phyloP scores from a whole-genome alignment of 371 early-diverging fungal species.

The Mucor irregularis region DNA sequence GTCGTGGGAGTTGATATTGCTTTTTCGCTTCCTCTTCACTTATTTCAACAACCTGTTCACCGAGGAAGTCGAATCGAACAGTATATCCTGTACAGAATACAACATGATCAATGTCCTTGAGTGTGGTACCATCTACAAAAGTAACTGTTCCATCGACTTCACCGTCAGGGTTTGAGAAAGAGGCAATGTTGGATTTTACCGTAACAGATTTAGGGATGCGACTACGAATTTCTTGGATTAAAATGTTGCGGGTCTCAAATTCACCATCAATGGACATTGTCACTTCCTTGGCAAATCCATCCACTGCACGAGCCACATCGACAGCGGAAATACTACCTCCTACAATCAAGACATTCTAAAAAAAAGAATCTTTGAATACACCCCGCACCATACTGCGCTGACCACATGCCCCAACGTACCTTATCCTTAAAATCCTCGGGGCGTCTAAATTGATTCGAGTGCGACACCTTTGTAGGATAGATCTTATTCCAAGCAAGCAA shows the following conservation, averaged over 20 bases:
- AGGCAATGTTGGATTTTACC: slow-evolving; percentile 19
- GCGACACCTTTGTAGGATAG: slow-evolving; percentile 28
- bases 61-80: slow-evolving; percentile 52
- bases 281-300: slow-evolving; percentile 26
- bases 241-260: slow-evolving; percentile 11
- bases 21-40: slow-evolving; percentile 5
- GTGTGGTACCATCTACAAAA: slow-evolving; percentile 60
- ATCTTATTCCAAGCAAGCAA: slow-evolving; percentile 27
- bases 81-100: slow-evolving; percentile 70
- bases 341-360: slow-evolving; percentile 39
- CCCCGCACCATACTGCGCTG: no score
- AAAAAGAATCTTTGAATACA: background rate
- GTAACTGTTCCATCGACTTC: slow-evolving; percentile 28
- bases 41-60: slow-evolving; percentile 20
- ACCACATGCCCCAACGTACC: slow-evolving; percentile 17
- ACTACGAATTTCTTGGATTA: slow-evolving; percentile 22
- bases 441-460: slow-evolving; percentile 40
- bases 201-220: slow-evolving; percentile 18
- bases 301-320: slow-evolving; percentile 34
- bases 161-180: slow-evolving; percentile 29
- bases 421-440: slow-evolving; percentile 35
- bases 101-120: slow-evolving; percentile 57
- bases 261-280: slow-evolving; percentile 31
- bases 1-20: background rate
- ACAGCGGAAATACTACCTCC: slow-evolving; percentile 41